Evolutionary conservation across 495 filamentous ascomycete genomes (phyloP), one percentile per base, ranked within the genome.

Genomic region (Podospora pseudoanserina): DNA sequence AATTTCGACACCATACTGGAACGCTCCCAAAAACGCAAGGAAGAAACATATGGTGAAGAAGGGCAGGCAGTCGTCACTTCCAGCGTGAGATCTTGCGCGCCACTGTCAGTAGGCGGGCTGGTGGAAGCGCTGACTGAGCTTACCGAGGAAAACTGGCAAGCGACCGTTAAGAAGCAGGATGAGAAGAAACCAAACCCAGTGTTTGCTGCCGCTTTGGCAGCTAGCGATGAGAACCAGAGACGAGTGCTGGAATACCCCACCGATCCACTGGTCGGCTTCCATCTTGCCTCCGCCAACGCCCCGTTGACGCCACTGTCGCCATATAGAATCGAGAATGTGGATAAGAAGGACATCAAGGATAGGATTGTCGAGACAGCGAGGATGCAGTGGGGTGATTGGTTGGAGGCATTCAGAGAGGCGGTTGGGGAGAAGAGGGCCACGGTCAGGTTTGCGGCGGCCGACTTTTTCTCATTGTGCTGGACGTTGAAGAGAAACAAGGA

Each of bases 391-490:
- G n/a, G 56, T 15, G 68, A 70, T 18, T 81, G 79, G 80, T 71
- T 68, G 2, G 53, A 66, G 19, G 75, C 79, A 0, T 79, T 81
- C 66, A 64, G 66, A n/a, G 60, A 68, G 3, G 64, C 67, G 13
- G 44, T 66, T 18, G 34, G 57, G 4, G 44, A 65, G n/a, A 32
- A 57, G 4, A 74, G 76, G 60, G 64, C 82, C 5, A 76, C 60
- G 9, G 65, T 87, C 18, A 79, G 86, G 18, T 77, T 85, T 57
- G 80, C 78, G 23, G 65, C 62, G 26, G 79, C 78, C 0, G 84
- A 86, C 32, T 79, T 77, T 16, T 73, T 86, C 20, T 69, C 79
- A 1, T 72, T 86, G 20, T 84, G 82, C 57, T 76, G 83, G 60
- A 80, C 80, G 1, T 72, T 87, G 5, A 76, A 84, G 67, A 72